Evolutionary conservation across 768 basidiomycete genomes (phyloP).

Genomic region (Epithele typhae): DNA sequence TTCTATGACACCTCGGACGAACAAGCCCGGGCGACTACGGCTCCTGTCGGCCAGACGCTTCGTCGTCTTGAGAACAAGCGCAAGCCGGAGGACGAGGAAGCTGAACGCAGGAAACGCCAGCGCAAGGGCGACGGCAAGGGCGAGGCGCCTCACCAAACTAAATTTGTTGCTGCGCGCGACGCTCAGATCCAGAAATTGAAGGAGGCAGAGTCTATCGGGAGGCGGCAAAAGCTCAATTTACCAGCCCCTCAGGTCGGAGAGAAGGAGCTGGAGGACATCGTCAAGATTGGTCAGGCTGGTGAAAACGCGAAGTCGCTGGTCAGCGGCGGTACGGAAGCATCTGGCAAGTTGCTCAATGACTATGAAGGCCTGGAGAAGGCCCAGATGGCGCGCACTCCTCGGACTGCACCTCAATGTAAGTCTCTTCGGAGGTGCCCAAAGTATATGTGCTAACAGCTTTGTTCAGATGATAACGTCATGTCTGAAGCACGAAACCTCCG

Average conservation of each 20-base stretch:
- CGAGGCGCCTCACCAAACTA: conserved; percentile 67
- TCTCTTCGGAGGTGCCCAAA: conserved; percentile 16
- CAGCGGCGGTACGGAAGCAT: conserved; percentile 77
- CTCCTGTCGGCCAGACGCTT: conserved; percentile 87
- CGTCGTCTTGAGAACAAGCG: conserved; percentile 95
- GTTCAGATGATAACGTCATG: conserved; percentile 86
- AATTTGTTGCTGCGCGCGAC: conserved; percentile 95
- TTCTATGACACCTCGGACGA: conserved; percentile 98
- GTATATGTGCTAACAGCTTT: not conserved
- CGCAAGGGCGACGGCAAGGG: conserved; percentile 58
- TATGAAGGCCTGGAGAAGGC: conserved; percentile 89
- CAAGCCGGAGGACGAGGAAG: conserved; percentile 90
- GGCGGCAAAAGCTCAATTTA: conserved; percentile 77
- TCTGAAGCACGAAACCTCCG: conserved; percentile 93
- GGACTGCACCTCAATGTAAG: conserved; percentile 91
- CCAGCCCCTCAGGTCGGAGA: conserved; percentile 94
- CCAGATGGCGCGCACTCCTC: conserved; percentile 88
- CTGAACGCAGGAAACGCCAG: conserved; percentile 86
- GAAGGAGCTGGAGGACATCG: conserved; percentile 92
- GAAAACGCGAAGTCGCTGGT: conserved; percentile 87
- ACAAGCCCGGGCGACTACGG: conserved; percentile 78
- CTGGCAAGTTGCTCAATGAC: conserved; percentile 82
- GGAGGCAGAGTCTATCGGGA: conserved; percentile 93
- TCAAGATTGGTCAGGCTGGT: conserved; percentile 93
- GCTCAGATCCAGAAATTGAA: conserved; percentile 97